These are phyloP conservation scores for Euphorbia celastroides DNA, from an alignment of 441 rosid genomes.

Conservation along the genomic window DNA sequence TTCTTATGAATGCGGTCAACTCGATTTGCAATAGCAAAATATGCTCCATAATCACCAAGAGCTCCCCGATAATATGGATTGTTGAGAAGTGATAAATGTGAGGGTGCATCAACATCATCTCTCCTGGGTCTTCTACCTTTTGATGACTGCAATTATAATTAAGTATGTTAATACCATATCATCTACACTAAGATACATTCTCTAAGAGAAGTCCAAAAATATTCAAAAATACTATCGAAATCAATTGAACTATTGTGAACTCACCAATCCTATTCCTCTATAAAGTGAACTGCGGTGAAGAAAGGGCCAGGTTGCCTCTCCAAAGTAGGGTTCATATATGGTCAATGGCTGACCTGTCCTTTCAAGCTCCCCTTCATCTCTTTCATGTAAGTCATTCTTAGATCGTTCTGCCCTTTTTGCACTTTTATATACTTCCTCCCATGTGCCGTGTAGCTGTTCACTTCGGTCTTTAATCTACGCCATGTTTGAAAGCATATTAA, in stretches of 20 bases:
- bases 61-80: slow-evolving; percentile 75
- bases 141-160: slow-evolving; percentile 49
- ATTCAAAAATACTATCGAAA: not conserved
- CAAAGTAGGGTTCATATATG: slow-evolving; percentile 90
- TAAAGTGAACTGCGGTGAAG: slow-evolving; percentile 74
- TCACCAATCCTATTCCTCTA: slow-evolving; percentile 89
- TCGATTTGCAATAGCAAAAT: slow-evolving; percentile 78
- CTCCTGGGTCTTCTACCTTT: slow-evolving; percentile 81
- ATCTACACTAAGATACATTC: slow-evolving; percentile 16
- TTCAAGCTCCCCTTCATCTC: slow-evolving; percentile 89
- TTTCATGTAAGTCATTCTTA: slow-evolving; percentile 82
- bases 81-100: slow-evolving; percentile 73
- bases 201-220: not conserved
- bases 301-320: slow-evolving; percentile 96
- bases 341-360: slow-evolving; percentile 87
- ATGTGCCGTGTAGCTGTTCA: slow-evolving; percentile 72
- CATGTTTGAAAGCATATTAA: slow-evolving; percentile 21
- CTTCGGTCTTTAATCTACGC: slow-evolving; percentile 74
- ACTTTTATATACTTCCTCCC: slow-evolving; percentile 93
- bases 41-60: slow-evolving; percentile 92
- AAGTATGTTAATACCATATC: slow-evolving; percentile 18
- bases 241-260: slow-evolving; percentile 21
- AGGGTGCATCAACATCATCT: slow-evolving; percentile 87
- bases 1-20: slow-evolving; percentile 82
- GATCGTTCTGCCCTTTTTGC: slow-evolving; percentile 78